Evolutionary conservation across 352 stramenopile genomes (phyloP).

Genomic region (Phytophthora kernoviae): DNA sequence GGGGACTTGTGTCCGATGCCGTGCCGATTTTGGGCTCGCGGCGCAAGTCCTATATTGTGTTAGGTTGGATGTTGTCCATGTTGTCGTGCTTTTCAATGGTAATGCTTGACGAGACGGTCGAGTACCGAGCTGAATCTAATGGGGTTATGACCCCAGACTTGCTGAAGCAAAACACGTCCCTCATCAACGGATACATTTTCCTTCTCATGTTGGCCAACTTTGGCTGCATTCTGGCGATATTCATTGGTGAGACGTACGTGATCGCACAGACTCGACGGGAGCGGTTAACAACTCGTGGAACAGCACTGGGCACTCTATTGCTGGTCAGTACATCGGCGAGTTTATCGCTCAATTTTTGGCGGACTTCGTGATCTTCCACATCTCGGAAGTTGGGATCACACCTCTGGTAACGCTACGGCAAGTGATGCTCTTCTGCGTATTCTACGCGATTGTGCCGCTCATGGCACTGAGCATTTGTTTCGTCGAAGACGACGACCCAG

Average conservation of each 20-base stretch:
- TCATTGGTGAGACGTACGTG: constrained; percentile 51
- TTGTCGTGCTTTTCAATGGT: constrained; percentile 43
- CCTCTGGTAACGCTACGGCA: constrained; percentile 35
- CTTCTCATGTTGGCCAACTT: constrained; percentile 48
- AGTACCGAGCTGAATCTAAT: constrained; percentile 25
- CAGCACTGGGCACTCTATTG: constrained; percentile 37
- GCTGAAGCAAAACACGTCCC: constrained; percentile 10
- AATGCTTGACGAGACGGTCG: constrained; percentile 37
- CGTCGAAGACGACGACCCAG: constrained; percentile 40
- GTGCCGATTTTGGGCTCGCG: constrained; percentile 74
- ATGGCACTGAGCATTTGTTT: constrained; percentile 41
- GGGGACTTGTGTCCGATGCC: constrained; percentile 79
- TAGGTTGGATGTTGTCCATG: constrained; percentile 50
- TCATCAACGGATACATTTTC: constrained; percentile 42
- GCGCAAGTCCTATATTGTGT: constrained; percentile 83
- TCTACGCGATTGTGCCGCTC: constrained; percentile 48
- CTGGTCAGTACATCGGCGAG: constrained; percentile 42
- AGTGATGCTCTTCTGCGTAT: constrained; percentile 38
- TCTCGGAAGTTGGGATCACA: constrained; percentile 14
- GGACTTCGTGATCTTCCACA: constrained; percentile 38
- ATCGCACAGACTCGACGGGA: constrained; percentile 46
- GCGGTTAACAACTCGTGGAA: constrained; percentile 32
- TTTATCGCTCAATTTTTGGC: constrained; percentile 36
- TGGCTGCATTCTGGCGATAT: constrained; percentile 43
- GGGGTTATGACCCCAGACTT: constrained; percentile 21